These are phyloP conservation scores for Bruguiera hainesii DNA, from an alignment of 441 rosid species.

Conservation along the genomic window DNA sequence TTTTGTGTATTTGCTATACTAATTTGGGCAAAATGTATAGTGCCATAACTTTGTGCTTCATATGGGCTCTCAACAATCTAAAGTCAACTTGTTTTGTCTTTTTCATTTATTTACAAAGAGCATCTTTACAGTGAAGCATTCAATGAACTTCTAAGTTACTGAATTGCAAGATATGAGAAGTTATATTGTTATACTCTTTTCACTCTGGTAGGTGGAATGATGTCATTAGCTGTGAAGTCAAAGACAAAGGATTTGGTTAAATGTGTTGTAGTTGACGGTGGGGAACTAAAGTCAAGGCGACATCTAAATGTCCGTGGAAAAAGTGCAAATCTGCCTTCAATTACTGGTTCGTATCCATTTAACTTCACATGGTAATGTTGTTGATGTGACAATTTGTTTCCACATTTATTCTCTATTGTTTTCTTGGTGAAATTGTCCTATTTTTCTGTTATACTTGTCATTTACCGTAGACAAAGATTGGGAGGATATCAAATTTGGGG, in stretches of 20 bases:
- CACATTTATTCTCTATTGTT: background rate
- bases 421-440: constrained; percentile 9
- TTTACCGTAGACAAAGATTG: constrained; percentile 74
- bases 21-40: too few species aligned
- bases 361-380: constrained; percentile 8
- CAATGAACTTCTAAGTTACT: background rate
- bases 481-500: constrained; percentile 98
- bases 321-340: constrained; percentile 92
- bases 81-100: background rate
- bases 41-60: too few species aligned
- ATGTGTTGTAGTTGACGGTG: constrained; percentile 81
- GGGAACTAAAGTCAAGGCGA: constrained; percentile 93
- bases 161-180: constrained; percentile 7
- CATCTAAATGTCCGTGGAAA: constrained; percentile 96
- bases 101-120: background rate
- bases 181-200: constrained; percentile 4
- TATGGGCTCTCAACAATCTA: background rate
- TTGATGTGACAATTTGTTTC: constrained; percentile 6
- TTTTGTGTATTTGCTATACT: too few species aligned
- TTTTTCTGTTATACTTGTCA: constrained; percentile 13
- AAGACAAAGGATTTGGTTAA: constrained; percentile 73
- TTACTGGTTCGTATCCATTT: constrained; percentile 57
- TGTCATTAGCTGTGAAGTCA: constrained; percentile 81
- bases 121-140: background rate
- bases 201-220: constrained; percentile 80